Evolutionary conservation across 2,329 filamentous ascomycete genomes (phyloP).

Genomic region (Emydomyces testavorans): DNA sequence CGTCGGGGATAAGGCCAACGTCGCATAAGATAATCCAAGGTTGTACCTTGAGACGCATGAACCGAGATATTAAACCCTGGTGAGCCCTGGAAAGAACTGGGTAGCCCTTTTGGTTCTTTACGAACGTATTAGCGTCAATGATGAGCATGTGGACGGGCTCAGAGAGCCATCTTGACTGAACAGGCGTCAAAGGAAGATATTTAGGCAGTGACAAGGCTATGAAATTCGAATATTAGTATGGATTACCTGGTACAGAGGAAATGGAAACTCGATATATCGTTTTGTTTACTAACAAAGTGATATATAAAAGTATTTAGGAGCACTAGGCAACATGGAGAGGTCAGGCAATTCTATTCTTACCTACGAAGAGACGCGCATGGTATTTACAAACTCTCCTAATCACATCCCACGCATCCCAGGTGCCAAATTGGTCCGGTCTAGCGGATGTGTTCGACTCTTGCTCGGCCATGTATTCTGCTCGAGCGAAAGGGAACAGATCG

Average conservation of each 20-base stretch:
- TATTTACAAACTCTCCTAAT: slow-evolving; percentile 81
- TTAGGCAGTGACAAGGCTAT: slow-evolving; percentile 48
- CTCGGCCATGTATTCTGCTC: slow-evolving; percentile 29
- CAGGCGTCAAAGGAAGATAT: slow-evolving; percentile 43
- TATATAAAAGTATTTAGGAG: neutral
- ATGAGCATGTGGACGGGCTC: slow-evolving; percentile 49
- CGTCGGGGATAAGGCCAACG: slow-evolving; percentile 44
- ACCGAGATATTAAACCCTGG: slow-evolving; percentile 46
- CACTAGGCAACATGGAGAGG: neutral
- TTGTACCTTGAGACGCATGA: slow-evolving; percentile 45
- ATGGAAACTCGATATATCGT: neutral
- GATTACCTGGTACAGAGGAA: neutral
- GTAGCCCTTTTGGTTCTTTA: slow-evolving; percentile 48
- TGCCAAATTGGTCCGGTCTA: slow-evolving; percentile 58
- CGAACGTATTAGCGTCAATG: slow-evolving; percentile 43
- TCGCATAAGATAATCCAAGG: slow-evolving; percentile 52
- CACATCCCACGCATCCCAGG: slow-evolving; percentile 90
- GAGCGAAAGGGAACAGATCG: slow-evolving; percentile 34
- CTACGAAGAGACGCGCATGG: slow-evolving; percentile 64
- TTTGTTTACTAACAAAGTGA: neutral
- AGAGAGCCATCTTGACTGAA: slow-evolving; percentile 53
- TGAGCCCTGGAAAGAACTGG: slow-evolving; percentile 48
- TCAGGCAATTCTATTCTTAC: slow-evolving; percentile 46
- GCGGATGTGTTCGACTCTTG: slow-evolving; percentile 27
- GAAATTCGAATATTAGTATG: slow-evolving; percentile 17